A percentile compares a stretch with the other conserved stretches of the same genome.
Conservation (phyloP, 768 basidiomycete genomes). For the Kwoniella dejecticola region DNA sequence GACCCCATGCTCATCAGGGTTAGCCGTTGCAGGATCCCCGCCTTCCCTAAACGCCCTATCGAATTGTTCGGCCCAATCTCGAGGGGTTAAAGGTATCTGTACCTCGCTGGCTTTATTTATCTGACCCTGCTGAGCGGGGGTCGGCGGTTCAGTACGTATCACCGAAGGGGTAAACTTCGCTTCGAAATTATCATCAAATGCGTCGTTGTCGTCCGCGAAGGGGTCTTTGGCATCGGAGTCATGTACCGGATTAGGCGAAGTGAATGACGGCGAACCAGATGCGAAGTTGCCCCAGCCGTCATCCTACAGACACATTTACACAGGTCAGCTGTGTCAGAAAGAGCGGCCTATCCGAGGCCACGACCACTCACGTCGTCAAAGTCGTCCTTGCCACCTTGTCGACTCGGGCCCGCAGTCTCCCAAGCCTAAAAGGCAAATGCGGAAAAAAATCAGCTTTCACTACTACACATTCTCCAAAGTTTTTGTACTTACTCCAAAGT, state of each 20-base stretch:
- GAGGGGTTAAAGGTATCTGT: slow-evolving; percentile 48
- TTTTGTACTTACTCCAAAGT: slow-evolving; percentile 39
- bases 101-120: slow-evolving; percentile 8
- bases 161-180: slow-evolving; percentile 27
- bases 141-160: slow-evolving; percentile 27
- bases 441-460: too few relatives aligned
- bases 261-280: slow-evolving; percentile 28
- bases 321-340: background rate
- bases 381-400: slow-evolving; percentile 23
- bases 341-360: background rate
- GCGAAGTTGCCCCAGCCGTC: slow-evolving; percentile 54
- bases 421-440: slow-evolving; percentile 8
- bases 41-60: slow-evolving; percentile 40
- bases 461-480: too few relatives aligned
- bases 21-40: slow-evolving; percentile 29
- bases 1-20: slow-evolving; percentile 27
- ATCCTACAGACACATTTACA: slow-evolving; percentile 23
- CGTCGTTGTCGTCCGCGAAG: slow-evolving; percentile 50
- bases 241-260: slow-evolving; percentile 8
- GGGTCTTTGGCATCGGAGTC: slow-evolving; percentile 39
- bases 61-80: slow-evolving; percentile 53
- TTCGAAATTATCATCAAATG: background rate
- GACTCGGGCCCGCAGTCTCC: slow-evolving; percentile 19
- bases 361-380: slow-evolving; percentile 43
- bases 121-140: background rate